Evolutionary conservation across 495 filamentous ascomycete genomes (phyloP).

Genomic region (Lophium mytilinum): DNA sequence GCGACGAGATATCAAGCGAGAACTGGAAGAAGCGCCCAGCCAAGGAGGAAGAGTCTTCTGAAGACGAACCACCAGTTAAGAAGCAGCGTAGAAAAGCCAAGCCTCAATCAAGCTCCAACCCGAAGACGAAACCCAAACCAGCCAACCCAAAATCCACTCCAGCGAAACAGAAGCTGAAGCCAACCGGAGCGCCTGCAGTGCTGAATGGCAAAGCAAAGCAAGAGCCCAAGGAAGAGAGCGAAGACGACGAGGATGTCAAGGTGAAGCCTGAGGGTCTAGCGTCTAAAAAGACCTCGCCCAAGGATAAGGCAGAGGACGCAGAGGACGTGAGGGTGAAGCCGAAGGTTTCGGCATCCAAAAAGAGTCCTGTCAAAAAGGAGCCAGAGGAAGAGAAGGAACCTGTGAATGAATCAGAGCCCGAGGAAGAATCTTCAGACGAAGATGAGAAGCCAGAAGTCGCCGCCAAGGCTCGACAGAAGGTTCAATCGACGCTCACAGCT

Average conservation of each 20-base stretch:
- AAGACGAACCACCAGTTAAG: constrained; percentile 23
- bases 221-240: not conserved
- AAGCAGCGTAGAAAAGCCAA: constrained; percentile 12
- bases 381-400: not conserved
- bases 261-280: not conserved
- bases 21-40: constrained; percentile 10
- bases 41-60: constrained; percentile 9
- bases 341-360: not conserved
- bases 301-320: not conserved
- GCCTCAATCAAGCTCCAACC: not conserved
- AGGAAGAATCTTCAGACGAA: constrained; percentile 40
- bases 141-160: not conserved
- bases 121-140: not conserved
- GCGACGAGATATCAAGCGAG: constrained; percentile 1
- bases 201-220: not conserved
- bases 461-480: constrained; percentile 69
- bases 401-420: constrained; percentile 3
- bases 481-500: constrained; percentile 67
- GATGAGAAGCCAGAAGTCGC: constrained; percentile 69
- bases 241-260: constrained; percentile 4
- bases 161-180: not conserved
- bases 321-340: constrained; percentile 1
- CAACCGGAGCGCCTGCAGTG: too few relatives aligned
- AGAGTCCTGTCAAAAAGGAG: constrained; percentile 9
- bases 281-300: not conserved